A percentile compares a stretch with the other conserved stretches of the same genome.
Conservation (phyloP, 768 basidiomycete species). For the Daedaleopsis sinensis region DNA sequence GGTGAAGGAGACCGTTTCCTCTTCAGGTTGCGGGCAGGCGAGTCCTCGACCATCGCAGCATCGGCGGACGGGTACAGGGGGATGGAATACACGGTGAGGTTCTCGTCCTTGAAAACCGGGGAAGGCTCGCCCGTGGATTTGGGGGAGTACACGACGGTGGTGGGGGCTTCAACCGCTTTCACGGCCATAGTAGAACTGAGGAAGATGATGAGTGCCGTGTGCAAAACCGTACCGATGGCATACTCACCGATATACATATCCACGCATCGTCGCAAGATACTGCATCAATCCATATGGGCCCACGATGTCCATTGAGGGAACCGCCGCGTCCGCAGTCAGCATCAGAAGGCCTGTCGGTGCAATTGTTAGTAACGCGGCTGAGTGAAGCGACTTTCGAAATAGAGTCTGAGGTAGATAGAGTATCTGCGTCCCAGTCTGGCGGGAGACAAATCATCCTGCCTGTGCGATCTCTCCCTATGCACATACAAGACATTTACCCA, state of each 20-base stretch:
- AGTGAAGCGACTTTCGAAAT: too few relatives aligned
- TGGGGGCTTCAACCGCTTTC: slow-evolving; percentile 44
- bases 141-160: slow-evolving; percentile 26
- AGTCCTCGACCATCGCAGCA: background rate
- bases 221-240: slow-evolving; percentile 1
- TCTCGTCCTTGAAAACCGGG: slow-evolving; percentile 63
- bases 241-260: slow-evolving; percentile 66
- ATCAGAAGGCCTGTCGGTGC: slow-evolving; percentile 64
- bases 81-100: slow-evolving; percentile 66
- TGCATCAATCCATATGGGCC: slow-evolving; percentile 80
- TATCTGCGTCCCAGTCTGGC: too few relatives aligned
- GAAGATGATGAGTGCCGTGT: background rate
- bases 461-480: background rate
- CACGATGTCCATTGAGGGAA: slow-evolving; percentile 56
- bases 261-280: slow-evolving; percentile 69
- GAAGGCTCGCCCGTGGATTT: slow-evolving; percentile 28
- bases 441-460: too few relatives aligned
- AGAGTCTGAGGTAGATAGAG: too few relatives aligned
- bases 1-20: slow-evolving; percentile 33
- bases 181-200: slow-evolving; percentile 46
- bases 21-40: slow-evolving; percentile 22
- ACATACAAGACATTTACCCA: background rate
- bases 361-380: slow-evolving; percentile 16
- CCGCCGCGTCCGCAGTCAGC: slow-evolving; percentile 75
- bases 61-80: slow-evolving; percentile 38